phyloP scores from a whole-genome alignment of 2,329 filamentous ascomycete species.

The Sarocladiaceae sp. region DNA sequence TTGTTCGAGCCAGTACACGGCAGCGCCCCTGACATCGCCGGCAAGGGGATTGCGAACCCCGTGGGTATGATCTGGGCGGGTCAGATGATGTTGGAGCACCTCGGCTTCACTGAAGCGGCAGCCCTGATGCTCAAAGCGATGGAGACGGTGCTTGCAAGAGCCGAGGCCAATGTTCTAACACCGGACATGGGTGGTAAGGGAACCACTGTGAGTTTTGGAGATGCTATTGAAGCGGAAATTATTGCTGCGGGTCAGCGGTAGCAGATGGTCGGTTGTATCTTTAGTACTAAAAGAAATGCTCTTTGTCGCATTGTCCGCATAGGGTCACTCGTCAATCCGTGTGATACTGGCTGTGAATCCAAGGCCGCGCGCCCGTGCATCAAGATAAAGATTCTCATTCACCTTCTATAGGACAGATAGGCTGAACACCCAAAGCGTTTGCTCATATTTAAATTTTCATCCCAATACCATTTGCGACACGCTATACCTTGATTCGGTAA shows the following conservation, averaged over 20 bases:
- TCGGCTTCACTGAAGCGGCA: constrained; percentile 32
- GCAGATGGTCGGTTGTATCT: no score
- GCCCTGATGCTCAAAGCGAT: constrained; percentile 46
- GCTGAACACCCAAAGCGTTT: constrained; percentile 1
- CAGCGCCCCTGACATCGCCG: constrained; percentile 68
- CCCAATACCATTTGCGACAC: constrained; percentile 3
- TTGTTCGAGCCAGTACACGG: constrained; percentile 68
- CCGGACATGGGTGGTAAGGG: constrained; percentile 48
- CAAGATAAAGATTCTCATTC: constrained; percentile 16
- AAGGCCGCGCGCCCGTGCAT: no score
- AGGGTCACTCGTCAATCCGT: no score
- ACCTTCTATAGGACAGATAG: constrained; percentile 32
- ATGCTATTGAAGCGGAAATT: constrained; percentile 9
- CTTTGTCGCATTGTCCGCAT: not conserved
- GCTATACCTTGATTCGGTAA: constrained; percentile 3
- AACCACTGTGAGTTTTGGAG: not conserved
- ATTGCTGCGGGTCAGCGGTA: no score
- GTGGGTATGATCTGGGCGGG: constrained; percentile 69
- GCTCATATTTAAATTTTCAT: constrained; percentile 8
- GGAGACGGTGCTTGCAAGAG: constrained; percentile 40
- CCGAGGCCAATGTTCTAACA: constrained; percentile 45
- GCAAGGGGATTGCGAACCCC: constrained; percentile 70
- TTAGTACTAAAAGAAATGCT: not conserved
- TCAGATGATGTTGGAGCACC: constrained; percentile 49
- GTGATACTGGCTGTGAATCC: no score